phyloP scores from a whole-genome alignment of 139 green algal species.

The Microglena sp. region DNA sequence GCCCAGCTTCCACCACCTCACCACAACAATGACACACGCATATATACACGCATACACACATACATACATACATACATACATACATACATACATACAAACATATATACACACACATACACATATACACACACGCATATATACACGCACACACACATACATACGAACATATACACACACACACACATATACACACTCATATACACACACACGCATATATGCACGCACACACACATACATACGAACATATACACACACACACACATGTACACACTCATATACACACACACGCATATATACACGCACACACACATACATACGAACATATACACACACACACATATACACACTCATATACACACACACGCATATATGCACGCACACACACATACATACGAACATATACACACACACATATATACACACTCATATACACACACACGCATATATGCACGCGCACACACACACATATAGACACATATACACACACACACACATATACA shows the following conservation, averaged over 20 bases:
- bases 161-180: not conserved
- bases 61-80: slow-evolving; percentile 5
- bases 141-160: slow-evolving; percentile 11
- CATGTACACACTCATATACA: not conserved
- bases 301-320: not conserved
- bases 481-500: no score
- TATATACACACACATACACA: slow-evolving; percentile 4
- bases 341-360: not conserved
- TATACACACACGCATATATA: slow-evolving; percentile 10
- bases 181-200: not conserved
- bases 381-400: not conserved
- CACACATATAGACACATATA: no score
- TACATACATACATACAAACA: slow-evolving; percentile 8
- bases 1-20: not conserved
- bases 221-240: not conserved
- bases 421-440: slow-evolving; percentile 8
- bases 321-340: not conserved
- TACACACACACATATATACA: not conserved
- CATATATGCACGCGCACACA: slow-evolving; percentile 2
- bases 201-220: not conserved
- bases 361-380: not conserved
- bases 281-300: not conserved
- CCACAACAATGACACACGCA: not conserved
- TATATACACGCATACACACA: not conserved
- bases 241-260: no score